phyloP scores from a whole-genome alignment of 495 filamentous ascomycete species.

The Lasiosphaeria miniovina region DNA sequence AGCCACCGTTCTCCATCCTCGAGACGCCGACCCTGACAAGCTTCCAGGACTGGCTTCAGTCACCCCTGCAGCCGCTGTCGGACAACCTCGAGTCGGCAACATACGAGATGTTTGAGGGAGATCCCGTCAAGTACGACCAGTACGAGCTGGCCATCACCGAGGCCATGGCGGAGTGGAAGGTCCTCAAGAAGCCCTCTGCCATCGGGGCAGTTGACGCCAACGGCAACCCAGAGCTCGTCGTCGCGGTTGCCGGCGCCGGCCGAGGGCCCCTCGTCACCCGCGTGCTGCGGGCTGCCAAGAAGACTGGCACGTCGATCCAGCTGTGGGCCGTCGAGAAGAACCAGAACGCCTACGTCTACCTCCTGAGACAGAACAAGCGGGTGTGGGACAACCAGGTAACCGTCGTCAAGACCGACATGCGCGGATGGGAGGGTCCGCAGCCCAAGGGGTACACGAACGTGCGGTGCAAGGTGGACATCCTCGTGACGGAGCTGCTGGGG shows the following conservation, averaged over 20 bases:
- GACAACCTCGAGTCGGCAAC: constrained; percentile 97
- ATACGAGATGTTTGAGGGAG: constrained; percentile 98
- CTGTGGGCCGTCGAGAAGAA: constrained; percentile 98
- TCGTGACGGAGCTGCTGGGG: constrained; percentile 89
- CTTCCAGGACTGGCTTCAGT: constrained; percentile 90
- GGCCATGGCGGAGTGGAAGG: constrained; percentile 77
- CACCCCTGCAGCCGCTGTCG: constrained; percentile 87
- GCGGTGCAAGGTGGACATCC: constrained; percentile 74
- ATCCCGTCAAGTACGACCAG: constrained; percentile 95
- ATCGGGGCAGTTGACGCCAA: constrained; percentile 29
- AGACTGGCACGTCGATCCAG: constrained; percentile 72
- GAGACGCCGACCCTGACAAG: constrained; percentile 40
- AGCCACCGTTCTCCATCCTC: constrained; percentile 57
- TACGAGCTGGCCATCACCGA: constrained; percentile 82
- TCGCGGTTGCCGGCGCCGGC: constrained; percentile 91
- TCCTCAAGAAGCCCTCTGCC: constrained; percentile 67
- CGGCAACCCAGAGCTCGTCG: constrained; percentile 65
- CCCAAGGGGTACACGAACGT: constrained; percentile 25
- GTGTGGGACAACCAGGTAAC: constrained; percentile 74
- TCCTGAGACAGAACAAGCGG: constrained; percentile 77
- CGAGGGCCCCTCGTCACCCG: constrained; percentile 87
- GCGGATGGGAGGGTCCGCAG: constrained; percentile 81
- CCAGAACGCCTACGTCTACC: constrained; percentile 89
- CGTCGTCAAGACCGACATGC: constrained; percentile 95
- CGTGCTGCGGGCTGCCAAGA: constrained; percentile 71